Evolutionary conservation across 495 filamentous ascomycete species (phyloP).

Genomic region (Lasiosphaeria hispida): DNA sequence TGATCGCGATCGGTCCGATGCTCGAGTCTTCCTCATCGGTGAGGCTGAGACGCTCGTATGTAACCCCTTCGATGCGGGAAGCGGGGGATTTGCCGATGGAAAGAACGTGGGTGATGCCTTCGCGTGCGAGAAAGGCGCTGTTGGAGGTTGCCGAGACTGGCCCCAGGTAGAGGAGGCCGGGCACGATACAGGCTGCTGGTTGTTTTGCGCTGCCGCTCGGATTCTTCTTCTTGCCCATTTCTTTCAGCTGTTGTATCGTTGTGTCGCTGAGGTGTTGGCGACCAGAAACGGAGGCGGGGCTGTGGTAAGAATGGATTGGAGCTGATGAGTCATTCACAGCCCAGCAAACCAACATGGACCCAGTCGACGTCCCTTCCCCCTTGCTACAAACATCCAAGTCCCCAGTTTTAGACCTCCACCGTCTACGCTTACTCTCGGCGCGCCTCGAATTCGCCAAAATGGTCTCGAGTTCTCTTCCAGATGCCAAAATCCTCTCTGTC

Average conservation of each 20-base stretch:
- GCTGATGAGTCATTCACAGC: no score
- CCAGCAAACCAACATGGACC: no score
- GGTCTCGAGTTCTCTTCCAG: no score
- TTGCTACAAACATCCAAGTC: no score
- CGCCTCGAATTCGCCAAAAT: no score
- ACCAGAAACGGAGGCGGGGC: no score
- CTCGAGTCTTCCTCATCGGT: slow-evolving; percentile 4
- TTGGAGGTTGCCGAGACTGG: slow-evolving; percentile 13
- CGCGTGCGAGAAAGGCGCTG: slow-evolving; percentile 1
- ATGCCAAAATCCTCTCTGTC: no score
- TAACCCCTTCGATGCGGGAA: neutral
- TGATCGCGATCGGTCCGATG: neutral
- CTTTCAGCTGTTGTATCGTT: slow-evolving; percentile 32
- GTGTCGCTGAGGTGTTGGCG: no score
- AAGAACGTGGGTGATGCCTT: slow-evolving; percentile 12
- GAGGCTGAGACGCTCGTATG: slow-evolving; percentile 6
- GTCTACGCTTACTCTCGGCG: no score
- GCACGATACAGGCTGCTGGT: slow-evolving; percentile 10
- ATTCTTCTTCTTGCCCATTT: slow-evolving; percentile 7
- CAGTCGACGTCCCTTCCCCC: no score
- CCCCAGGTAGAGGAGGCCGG: slow-evolving; percentile 13
- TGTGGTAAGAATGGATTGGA: no score
- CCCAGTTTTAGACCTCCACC: no score
- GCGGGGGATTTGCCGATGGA: slow-evolving; percentile 11
- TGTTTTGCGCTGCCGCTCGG: neutral